Conservation (phyloP, 2,329 filamentous ascomycete genomes). For the Teratosphaeria destructans region DNA sequence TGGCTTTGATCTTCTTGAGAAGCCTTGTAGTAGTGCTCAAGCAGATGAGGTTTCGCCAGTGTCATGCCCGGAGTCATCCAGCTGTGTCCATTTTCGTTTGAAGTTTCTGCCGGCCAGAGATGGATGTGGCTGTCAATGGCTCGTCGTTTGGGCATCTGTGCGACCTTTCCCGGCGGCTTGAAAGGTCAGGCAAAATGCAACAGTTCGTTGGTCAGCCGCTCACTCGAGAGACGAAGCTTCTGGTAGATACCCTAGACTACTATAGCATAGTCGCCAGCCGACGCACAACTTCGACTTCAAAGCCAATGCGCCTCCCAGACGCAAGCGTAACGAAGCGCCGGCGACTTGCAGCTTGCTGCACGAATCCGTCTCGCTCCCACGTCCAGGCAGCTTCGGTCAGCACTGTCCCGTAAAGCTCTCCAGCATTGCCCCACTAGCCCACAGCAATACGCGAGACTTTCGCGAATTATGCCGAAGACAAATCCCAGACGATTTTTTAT, state of each 20-base stretch:
- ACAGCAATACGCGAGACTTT: neutral
- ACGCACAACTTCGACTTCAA: neutral
- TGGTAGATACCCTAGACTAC: neutral
- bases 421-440: neutral
- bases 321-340: neutral
- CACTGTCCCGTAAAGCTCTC: neutral
- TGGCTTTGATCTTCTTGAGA: constrained; percentile 26
- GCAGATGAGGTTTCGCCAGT: constrained; percentile 53
- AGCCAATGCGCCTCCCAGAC: neutral
- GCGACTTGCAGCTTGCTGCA: no score
- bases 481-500: neutral
- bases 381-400: neutral
- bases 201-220: neutral
- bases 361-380: neutral
- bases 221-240: neutral
- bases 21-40: constrained; percentile 21
- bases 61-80: constrained; percentile 56
- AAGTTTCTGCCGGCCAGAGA: constrained; percentile 59
- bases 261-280: neutral
- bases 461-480: neutral
- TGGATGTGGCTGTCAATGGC: constrained; percentile 91
- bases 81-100: constrained; percentile 51
- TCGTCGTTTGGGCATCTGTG: constrained; percentile 16
- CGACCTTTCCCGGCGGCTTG: neutral
- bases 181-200: neutral